Base-by-base conservation (phyloP, 2,329 filamentous ascomycete genomes). In the Colletotrichum orbiculare region DNA sequence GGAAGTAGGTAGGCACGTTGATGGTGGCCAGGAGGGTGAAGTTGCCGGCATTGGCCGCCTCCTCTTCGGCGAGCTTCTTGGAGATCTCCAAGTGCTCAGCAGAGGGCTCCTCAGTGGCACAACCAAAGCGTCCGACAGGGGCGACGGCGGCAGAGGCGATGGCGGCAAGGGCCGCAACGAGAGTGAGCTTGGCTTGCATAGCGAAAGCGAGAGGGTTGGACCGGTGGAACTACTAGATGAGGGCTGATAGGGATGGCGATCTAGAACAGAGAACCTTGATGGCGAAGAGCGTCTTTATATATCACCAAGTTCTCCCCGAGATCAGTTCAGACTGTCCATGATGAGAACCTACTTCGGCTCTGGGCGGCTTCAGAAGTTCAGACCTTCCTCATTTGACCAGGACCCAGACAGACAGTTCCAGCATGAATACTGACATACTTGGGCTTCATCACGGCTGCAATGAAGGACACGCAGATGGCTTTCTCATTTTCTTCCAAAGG, bases 1-100 rank as follows among this genome's bases (percentile, higher is more conserved):
- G 77, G 68, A 79, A 75, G 69, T 79, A 78, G 48, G 77, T 75
- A 62, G 80, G 77, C 43, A 81, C 70, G 69, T 74, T 73, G 69
- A 76, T 69, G 45, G 68, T 70, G 6, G 72, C 70, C 15, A 49
- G 43, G 15, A 67, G 66, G 34, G 65, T 54, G 13, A 69, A 68
- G 38, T 60, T 45, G 25, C 50, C 52, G 17, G 47, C 64, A 8
- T 55, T 34, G 37, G 13, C 35, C 25, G 42, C 54, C 60, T 72
- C 70, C 50, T 69, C 35, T 41, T 56, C 54, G 33, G 68, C 68
- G 17, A 72, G 53, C 41, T 54, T 64, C 50, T 67, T 52, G 50
- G 69, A 63, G 43, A 71, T 60, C 42, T 35, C 41, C 25, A 45
- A 10, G 12, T 54, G 39, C 41, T 54, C 52, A 8, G 41, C 52